phyloP scores from a whole-genome alignment of 495 filamentous ascomycete species.

The Talaromyces proteolyticus region DNA sequence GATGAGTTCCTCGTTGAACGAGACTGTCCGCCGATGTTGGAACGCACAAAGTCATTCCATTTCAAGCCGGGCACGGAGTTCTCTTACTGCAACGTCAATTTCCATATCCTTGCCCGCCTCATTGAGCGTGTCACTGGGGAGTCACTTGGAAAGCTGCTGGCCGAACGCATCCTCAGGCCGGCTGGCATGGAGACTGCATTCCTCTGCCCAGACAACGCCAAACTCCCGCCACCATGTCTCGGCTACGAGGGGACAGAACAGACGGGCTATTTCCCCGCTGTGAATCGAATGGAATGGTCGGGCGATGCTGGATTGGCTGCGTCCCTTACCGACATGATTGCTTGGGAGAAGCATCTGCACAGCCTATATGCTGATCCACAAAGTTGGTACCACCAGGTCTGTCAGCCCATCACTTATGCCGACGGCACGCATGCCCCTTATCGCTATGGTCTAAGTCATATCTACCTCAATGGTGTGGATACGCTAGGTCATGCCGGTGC shows the following conservation, averaged over 20 bases:
- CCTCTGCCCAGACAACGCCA: conserved; percentile 19
- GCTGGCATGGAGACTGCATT: conserved; percentile 25
- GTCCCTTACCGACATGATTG: conserved; percentile 29
- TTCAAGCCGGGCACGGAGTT: conserved; percentile 24
- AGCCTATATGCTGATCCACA: conserved; percentile 11
- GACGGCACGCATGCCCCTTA: conserved; percentile 19
- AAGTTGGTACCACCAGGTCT: conserved; percentile 19
- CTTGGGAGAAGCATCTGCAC: conserved; percentile 24
- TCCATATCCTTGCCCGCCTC: conserved; percentile 20
- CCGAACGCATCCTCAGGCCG: conserved; percentile 19
- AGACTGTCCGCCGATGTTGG: conserved; percentile 10
- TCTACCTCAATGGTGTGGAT: conserved; percentile 9
- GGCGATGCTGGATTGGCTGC: conserved; percentile 29
- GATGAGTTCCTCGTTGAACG: conserved; percentile 16
- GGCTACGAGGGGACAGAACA: conserved; percentile 26
- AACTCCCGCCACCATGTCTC: conserved; percentile 21
- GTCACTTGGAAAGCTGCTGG: conserved; percentile 17
- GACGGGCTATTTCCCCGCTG: conserved; percentile 12
- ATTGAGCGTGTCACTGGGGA: conserved; percentile 20
- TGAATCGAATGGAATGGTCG: conserved; percentile 28
- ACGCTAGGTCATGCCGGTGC: conserved; percentile 25
- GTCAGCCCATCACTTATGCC: conserved; percentile 10
- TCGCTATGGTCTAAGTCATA: conserved; percentile 18
- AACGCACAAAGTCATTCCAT: conserved; percentile 20
- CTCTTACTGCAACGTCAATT: conserved; percentile 29